Base-by-base conservation (phyloP, 768 basidiomycete genomes). In the Boletus rubroflammeus region DNA sequence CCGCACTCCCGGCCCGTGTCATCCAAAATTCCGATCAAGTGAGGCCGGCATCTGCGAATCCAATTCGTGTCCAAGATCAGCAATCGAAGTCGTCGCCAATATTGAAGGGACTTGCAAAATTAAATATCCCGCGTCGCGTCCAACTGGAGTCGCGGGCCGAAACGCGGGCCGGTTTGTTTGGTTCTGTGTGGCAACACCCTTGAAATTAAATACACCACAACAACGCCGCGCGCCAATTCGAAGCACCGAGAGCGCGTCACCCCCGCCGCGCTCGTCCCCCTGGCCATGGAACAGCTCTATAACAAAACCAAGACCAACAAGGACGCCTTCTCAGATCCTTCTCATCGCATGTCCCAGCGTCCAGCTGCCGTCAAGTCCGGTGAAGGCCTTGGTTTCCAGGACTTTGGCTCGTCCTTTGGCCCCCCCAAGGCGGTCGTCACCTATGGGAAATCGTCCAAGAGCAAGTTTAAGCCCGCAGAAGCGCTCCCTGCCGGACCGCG, bases 201-300 rank as follows among this genome's bases (percentile, higher is more conserved):
- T 51, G 14, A 28, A 63, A 67, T 60, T 23, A 46, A 71, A 69
- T 56, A 69, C 15, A 54, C 32, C 39, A 65, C 66, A 69, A 69
- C 59, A 69, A 71, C 67, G 61, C 61, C 59, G 45, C 57, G 50
- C 62, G 56, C 36, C 6, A 51, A 60, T 52, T 36, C 49, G 47
- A 43, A 48, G 47, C 46, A 50, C n/a, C 13, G 28, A 17, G 15
- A 25, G n/a, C 50, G 26, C 41, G 50, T 46, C 39, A 9, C 25
- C 32, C 5, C 14, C 10, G 52, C 38, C 42, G 42, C 15, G 29
- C 42, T 47, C 39, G 29, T 29, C 40, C 4, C 41, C 38, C n/a
- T 42, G 25, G 28, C 25, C 41, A 72, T 70, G 69, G 69, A 70
- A 40, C 46, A 11, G 14, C n/a, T 72, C 15, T 32, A 3, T 3